phyloP scores from a whole-genome alignment of 2,329 filamentous ascomycete genomes.

The Delphinella strobiligena region DNA sequence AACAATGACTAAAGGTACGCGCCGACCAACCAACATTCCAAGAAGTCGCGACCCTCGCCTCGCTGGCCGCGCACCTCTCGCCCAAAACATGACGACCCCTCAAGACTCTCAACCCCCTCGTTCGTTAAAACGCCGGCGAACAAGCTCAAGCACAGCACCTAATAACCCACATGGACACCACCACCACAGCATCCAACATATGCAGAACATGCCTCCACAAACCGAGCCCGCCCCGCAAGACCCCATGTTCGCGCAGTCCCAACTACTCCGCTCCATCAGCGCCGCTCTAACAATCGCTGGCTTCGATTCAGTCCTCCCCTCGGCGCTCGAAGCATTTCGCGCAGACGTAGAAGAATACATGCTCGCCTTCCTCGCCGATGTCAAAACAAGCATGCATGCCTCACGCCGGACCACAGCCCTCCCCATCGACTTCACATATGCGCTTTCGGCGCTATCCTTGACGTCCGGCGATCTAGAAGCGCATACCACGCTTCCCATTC shows the following conservation, averaged over 20 bases:
- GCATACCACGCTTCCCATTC: conserved; percentile 26
- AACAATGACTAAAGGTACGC: no score
- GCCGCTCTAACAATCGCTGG: conserved; percentile 39
- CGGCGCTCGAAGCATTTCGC: conserved; percentile 45
- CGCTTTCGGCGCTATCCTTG: conserved; percentile 29
- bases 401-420: conserved; percentile 44
- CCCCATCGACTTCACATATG: conserved; percentile 46
- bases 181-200: conserved; percentile 4
- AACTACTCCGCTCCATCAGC: conserved; percentile 44
- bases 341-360: conserved; percentile 47
- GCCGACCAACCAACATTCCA: no score
- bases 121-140: no score
- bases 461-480: conserved; percentile 26
- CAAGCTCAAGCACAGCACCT: no score
- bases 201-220: conserved; percentile 16
- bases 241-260: conserved; percentile 40
- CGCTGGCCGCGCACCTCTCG: no score
- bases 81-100: no score
- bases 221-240: conserved; percentile 31
- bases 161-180: neutral
- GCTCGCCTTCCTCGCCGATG: conserved; percentile 39
- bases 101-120: no score
- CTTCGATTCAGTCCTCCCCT: conserved; percentile 42
- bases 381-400: conserved; percentile 46
- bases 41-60: no score